These are phyloP conservation scores for Scutellaria baicalensis DNA, from an alignment of 257 asterid genomes.

Conservation along the genomic window DNA sequence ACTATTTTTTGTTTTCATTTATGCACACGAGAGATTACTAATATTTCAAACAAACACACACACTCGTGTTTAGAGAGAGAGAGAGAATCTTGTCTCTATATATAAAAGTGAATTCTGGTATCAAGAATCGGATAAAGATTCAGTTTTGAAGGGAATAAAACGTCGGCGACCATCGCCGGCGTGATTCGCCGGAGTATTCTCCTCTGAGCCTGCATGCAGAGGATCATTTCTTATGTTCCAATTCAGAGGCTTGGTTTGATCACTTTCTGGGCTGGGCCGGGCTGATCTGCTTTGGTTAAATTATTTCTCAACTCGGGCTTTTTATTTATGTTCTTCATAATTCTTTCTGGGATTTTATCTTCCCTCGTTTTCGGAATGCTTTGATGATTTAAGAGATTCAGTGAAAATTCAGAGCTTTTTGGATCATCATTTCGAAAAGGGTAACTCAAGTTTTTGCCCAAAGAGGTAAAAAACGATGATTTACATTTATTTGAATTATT, in stretches of 20 bases:
- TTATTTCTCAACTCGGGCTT: neutral
- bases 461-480: conserved; percentile 22
- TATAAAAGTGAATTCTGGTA: conserved; percentile 26
- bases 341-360: neutral
- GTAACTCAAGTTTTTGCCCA: neutral
- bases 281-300: neutral
- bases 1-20: conserved; percentile 22
- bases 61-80: neutral
- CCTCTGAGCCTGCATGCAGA: conserved; percentile 20
- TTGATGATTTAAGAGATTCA: conserved; percentile 8
- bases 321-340: neutral
- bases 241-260: conserved; percentile 1
- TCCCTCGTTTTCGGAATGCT: conserved; percentile 5
- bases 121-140: conserved; percentile 13
- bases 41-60: neutral
- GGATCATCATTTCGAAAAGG: neutral
- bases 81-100: neutral
- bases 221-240: neutral
- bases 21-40: neutral
- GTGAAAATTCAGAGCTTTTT: conserved; percentile 7
- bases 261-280: neutral
- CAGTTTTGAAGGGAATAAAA: neutral
- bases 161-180: conserved; percentile 4
- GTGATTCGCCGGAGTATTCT: conserved; percentile 21
- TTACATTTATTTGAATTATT: neutral